phyloP scores from a whole-genome alignment of 192 early-diverging fungal species.

The Rhizophagus sp. region DNA sequence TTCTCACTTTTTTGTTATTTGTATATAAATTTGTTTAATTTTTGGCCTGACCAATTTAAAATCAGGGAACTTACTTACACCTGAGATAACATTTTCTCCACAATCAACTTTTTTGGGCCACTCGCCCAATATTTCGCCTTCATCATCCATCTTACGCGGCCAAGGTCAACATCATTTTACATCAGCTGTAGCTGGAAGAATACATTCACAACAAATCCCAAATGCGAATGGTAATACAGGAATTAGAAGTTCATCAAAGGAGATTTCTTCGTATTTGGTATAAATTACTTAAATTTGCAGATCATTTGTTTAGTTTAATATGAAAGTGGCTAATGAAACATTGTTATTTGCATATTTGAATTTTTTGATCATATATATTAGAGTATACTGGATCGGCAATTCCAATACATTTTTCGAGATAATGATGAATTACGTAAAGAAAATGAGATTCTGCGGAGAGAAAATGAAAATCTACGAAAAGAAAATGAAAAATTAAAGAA shows the following conservation, averaged over 20 bases:
- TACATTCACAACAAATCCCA: neutral
- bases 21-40: neutral
- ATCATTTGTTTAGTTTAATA: slow-evolving; percentile 13
- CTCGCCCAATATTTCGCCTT: slow-evolving; percentile 43
- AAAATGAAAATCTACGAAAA: slow-evolving; percentile 36
- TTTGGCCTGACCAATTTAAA: neutral
- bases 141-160: slow-evolving; percentile 39
- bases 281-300: neutral
- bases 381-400: slow-evolving; percentile 34
- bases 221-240: neutral
- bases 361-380: slow-evolving; percentile 21
- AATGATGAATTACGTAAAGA: slow-evolving; percentile 28
- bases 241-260: neutral
- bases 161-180: slow-evolving; percentile 27
- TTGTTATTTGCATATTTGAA: neutral
- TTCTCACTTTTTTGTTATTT: slow-evolving; percentile 1
- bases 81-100: slow-evolving; percentile 33
- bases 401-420: slow-evolving; percentile 34
- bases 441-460: slow-evolving; percentile 35
- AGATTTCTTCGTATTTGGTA: slow-evolving; percentile 12
- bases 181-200: neutral
- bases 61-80: slow-evolving; percentile 6
- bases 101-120: slow-evolving; percentile 30
- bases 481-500: slow-evolving; percentile 34
- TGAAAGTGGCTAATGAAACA: neutral